Evolutionary conservation across 2,329 filamentous ascomycete genomes (phyloP), one percentile per base, ranked within the genome.

Genomic region (Aspergillus ibericus): DNA sequence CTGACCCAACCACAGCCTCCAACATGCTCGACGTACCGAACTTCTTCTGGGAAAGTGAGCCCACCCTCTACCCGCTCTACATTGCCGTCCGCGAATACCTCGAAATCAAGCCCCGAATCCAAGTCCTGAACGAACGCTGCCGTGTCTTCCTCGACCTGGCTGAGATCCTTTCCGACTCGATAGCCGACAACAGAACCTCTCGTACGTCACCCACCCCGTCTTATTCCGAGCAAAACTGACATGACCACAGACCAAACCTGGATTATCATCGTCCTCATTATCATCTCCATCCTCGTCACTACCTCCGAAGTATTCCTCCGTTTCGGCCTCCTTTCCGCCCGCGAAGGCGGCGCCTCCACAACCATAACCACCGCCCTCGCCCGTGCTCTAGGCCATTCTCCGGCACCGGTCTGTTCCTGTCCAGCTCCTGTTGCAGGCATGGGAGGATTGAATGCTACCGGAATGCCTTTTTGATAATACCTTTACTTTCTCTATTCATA

Each of bases 1-100:
- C 59, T 66, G 64, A 68, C 63, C 36, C 32, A 32, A 10, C 29
- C 35, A 42, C 66, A 96, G 92, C 92, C 59, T 96, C 91, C 18
- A 98, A 98, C 72, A 93, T 97, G 74, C 88, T 97, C 58, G 93
- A 97, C 75, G 92, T 96, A 0, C 93, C 93, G 60, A 96, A 93
- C 73, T 97, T 97, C 83, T 96, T 98, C 83, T 99, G 95, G 95
- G 93, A 98, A 74, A 91, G 91, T 10, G 95, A 99, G 73, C 95
- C 95, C 16, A 97, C 92, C 0, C 83, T 99, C 0, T 92, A 97
- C 73, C 95, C 95, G 0, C 87, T 99, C 27, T 99, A 99, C 79
- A 88, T 87, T 59, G 95, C 93, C 59, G 92, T 98, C 52, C 91
- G 95, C 68, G 95, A 98, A 75, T 99, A 99, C 72, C 88, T 99